Conservation (phyloP, 768 basidiomycete species). For the Boletus tomentosulus region DNA sequence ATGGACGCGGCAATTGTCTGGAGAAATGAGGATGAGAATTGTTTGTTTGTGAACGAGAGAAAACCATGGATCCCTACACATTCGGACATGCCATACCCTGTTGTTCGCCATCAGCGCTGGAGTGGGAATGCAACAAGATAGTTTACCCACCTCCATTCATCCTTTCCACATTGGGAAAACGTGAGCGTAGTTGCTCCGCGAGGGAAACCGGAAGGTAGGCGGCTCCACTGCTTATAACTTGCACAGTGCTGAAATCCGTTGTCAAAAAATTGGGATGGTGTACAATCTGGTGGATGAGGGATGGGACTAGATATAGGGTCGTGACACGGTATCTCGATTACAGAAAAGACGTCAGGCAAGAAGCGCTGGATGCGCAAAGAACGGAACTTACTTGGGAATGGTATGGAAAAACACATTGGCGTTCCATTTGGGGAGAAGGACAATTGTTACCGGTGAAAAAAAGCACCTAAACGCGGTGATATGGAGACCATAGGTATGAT, state of each 20-base stretch:
- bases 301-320: too few relatives aligned
- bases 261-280: too few relatives aligned
- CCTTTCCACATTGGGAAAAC: constrained; percentile 29
- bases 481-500: constrained; percentile 63
- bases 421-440: constrained; percentile 62
- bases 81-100: too few relatives aligned
- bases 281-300: too few relatives aligned
- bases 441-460: constrained; percentile 40
- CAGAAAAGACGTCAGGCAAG: too few relatives aligned
- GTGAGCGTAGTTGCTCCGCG: constrained; percentile 36
- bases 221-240: constrained; percentile 47
- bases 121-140: background rate
- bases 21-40: background rate
- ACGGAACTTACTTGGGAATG: constrained; percentile 30
- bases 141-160: constrained; percentile 44
- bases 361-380: too few relatives aligned
- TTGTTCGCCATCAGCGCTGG: too few relatives aligned
- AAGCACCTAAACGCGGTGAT: constrained; percentile 46
- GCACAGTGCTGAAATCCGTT: constrained; percentile 40
- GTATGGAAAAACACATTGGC: constrained; percentile 44
- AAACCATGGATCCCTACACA: too few relatives aligned
- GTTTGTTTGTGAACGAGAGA: too few relatives aligned
- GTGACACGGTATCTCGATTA: too few relatives aligned
- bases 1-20: constrained; percentile 44
- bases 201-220: constrained; percentile 65